These are phyloP conservation scores for Tephrocybe sp. DNA, from an alignment of 768 basidiomycete species.

Conservation along the genomic window DNA sequence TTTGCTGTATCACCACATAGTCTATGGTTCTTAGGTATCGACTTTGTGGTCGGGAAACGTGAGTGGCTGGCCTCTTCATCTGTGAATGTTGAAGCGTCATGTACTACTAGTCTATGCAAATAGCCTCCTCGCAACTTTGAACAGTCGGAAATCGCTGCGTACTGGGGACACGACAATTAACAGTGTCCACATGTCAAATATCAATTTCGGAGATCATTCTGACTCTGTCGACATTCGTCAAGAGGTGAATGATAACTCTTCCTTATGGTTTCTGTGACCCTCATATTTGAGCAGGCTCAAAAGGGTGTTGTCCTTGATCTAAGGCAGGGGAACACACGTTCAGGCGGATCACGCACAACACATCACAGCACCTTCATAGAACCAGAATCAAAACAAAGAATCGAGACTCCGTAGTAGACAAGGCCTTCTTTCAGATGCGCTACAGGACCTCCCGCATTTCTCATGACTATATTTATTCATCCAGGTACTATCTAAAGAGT, in stretches of 20 bases:
- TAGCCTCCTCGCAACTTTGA: slow-evolving; percentile 42
- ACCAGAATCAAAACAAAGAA: neutral
- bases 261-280: no score
- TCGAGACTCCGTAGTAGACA: neutral
- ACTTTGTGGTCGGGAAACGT: slow-evolving; percentile 49
- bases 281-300: neutral
- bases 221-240: neutral
- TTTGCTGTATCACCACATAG: slow-evolving; percentile 28
- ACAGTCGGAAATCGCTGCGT: slow-evolving; percentile 29
- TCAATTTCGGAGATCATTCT: slow-evolving; percentile 8
- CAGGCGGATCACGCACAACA: slow-evolving; percentile 1
- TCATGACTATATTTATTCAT: no score
- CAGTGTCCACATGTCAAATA: slow-evolving; percentile 15
- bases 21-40: slow-evolving; percentile 35
- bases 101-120: slow-evolving; percentile 39
- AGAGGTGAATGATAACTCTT: neutral
- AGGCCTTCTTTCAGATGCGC: neutral
- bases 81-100: neutral
- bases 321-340: neutral
- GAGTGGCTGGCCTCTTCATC: slow-evolving; percentile 7
- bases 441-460: no score
- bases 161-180: neutral
- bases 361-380: neutral
- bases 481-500: no score
- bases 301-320: slow-evolving; percentile 6